Percentiles rank a stretch among this genome's conserved stretches.
Conservation (phyloP, 805 yeast genomes). For the Ogataea paraovalis region DNA sequence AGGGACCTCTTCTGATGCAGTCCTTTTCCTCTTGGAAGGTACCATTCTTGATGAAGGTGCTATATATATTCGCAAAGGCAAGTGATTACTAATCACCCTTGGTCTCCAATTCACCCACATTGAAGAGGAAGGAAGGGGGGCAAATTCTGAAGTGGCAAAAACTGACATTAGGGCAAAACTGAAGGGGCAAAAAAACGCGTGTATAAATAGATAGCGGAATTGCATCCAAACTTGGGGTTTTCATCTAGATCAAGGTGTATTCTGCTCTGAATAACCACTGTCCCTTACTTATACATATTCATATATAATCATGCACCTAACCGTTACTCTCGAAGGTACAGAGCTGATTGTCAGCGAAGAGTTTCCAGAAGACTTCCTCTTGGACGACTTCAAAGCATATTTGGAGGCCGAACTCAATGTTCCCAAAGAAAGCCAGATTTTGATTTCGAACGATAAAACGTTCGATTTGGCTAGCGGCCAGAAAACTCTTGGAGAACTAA, state of each 20-base stretch:
- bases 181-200: not conserved
- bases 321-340: slow-evolving; percentile 45
- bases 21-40: not conserved
- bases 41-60: not conserved
- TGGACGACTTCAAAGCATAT: slow-evolving; percentile 69
- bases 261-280: too few relatives aligned
- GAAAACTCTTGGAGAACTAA: slow-evolving; percentile 42
- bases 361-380: slow-evolving; percentile 56
- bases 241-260: too few relatives aligned
- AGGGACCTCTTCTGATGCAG: not conserved
- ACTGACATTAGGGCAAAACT: not conserved
- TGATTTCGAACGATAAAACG: slow-evolving; percentile 43
- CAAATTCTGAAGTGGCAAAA: not conserved
- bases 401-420: slow-evolving; percentile 66
- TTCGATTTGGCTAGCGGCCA: slow-evolving; percentile 28
- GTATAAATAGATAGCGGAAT: not conserved
- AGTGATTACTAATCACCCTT: not conserved
- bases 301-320: slow-evolving; percentile 41
- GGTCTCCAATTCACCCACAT: not conserved
- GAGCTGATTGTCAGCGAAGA: slow-evolving; percentile 56
- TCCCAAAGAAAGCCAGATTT: slow-evolving; percentile 40
- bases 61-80: not conserved
- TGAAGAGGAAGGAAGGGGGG: not conserved
- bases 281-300: not conserved
- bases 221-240: too few relatives aligned